These are phyloP conservation scores for Pneumocystis canis DNA, from an alignment of 1,139 yeast species.

Conservation along the genomic window DNA sequence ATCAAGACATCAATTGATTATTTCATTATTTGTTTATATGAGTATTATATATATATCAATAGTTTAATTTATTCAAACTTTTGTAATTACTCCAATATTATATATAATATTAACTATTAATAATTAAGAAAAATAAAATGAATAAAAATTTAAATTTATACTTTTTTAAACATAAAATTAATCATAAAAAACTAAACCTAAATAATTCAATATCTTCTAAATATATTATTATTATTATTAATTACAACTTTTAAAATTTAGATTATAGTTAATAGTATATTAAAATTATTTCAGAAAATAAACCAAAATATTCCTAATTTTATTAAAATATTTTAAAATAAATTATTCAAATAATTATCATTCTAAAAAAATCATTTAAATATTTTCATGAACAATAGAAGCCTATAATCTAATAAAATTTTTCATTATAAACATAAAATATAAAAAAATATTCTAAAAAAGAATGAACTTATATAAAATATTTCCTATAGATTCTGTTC, in stretches of 20 bases:
- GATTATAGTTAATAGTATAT: too few species aligned
- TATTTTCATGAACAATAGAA: neutral
- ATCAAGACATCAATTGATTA: neutral
- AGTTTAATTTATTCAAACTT: neutral
- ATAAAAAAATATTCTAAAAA: neutral
- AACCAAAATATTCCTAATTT: neutral
- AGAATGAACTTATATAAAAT: neutral
- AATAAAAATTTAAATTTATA: too few species aligned
- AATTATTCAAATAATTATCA: neutral
- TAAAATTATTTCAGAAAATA: neutral
- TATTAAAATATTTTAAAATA: neutral
- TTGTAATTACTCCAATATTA: neutral
- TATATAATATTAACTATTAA: neutral
- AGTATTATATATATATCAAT: neutral
- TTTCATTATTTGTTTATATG: neutral
- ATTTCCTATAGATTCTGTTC: neutral
- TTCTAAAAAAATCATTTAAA: neutral
- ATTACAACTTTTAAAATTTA: too few species aligned
- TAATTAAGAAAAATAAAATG: too few species aligned
- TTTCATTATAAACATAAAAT: neutral
- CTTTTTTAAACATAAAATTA: too few species aligned
- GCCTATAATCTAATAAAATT: neutral
- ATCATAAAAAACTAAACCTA: neutral
- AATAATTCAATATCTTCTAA: too few species aligned
- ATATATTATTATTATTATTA: too few species aligned